Evolutionary conservation across 2,329 filamentous ascomycete species (phyloP), one percentile per base, ranked within the genome.

Genomic region (Phialemonium atrogriseum): DNA sequence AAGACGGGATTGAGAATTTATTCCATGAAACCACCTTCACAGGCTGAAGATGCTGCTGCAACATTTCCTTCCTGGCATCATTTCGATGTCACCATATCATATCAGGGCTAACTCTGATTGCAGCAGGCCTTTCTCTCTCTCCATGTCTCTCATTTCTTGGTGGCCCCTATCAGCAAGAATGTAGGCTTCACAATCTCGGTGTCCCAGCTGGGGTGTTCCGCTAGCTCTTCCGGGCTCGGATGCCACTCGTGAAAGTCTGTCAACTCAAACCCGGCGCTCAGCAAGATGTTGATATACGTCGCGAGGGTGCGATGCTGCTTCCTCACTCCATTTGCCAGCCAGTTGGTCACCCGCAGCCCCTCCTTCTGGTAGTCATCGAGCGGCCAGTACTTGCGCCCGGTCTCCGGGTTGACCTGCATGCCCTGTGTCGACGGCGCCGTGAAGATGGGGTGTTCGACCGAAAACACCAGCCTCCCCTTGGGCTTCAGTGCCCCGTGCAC

Each of bases 291-390:
- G 24, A 64, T 39, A 44, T 64, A 65, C 10, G 56, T 57, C 25
- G 52, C 50, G 13, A 64, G 40, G 7, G 62, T 67, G 4, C 62
- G 56, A 46, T 69, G 63, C 42, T 68, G 59, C 47, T 68, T 69
- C 33, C 52, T 44, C 32, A 63, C 56, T 2, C 58, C 58, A 12
- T 55, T 42, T 8, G 55, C 59, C 24, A 68, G 40, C 62, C 64
- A 68, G 28, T 54, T 52, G 5, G 54, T 57, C 17, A 50, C 45
- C 13, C 62, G 48, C 33, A 53, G 40, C 2, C 63, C 63, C 44
- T 69, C 62, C 5, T 48, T 43, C 12, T 58, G 46, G 38, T 66
- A 67, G 19, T 46, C 47, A 42, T 63, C 55, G 21, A 67, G 40
- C 18, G 54, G 55, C 64, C 63, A 68, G 14, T 52, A 50, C 19